Evolutionary conservation across 257 asterid genomes (phyloP).

Genomic region (Penstemon eatonii): DNA sequence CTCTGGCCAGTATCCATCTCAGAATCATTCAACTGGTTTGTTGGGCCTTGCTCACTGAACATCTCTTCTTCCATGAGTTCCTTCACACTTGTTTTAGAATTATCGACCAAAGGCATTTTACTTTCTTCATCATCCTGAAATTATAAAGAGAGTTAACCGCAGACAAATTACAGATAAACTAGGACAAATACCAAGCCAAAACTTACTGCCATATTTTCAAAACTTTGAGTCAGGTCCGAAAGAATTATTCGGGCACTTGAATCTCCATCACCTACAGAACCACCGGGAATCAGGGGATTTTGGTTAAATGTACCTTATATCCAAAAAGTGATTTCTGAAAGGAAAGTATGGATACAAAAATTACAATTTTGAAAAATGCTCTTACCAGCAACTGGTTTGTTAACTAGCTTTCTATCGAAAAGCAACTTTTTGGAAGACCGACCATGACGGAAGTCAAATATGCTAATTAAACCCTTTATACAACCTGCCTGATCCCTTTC

Average conservation of each 20-base stretch:
- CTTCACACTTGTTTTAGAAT: conserved; percentile 69
- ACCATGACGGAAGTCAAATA: conserved; percentile 77
- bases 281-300: background rate
- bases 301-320: background rate
- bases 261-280: conserved; percentile 41
- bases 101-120: conserved; percentile 36
- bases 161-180: conserved; percentile 15
- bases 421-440: conserved; percentile 70
- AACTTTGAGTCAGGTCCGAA: conserved; percentile 28
- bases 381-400: conserved; percentile 58
- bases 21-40: conserved; percentile 34
- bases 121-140: conserved; percentile 53
- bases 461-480: conserved; percentile 73
- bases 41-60: conserved; percentile 47
- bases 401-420: conserved; percentile 58
- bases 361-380: conserved; percentile 4
- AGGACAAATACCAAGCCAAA: conserved; percentile 3
- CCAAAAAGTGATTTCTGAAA: conserved; percentile 14
- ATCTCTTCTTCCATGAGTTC: conserved; percentile 95
- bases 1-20: conserved; percentile 36
- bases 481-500: conserved; percentile 83
- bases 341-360: background rate
- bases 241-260: conserved; percentile 29
- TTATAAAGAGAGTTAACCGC: conserved; percentile 10
- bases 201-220: conserved; percentile 44